A percentile compares a stretch with the other conserved stretches of the same genome.
Evolutionary conservation across 345 rosid genomes (phyloP).

Genomic region (Alliaria petiolata): DNA sequence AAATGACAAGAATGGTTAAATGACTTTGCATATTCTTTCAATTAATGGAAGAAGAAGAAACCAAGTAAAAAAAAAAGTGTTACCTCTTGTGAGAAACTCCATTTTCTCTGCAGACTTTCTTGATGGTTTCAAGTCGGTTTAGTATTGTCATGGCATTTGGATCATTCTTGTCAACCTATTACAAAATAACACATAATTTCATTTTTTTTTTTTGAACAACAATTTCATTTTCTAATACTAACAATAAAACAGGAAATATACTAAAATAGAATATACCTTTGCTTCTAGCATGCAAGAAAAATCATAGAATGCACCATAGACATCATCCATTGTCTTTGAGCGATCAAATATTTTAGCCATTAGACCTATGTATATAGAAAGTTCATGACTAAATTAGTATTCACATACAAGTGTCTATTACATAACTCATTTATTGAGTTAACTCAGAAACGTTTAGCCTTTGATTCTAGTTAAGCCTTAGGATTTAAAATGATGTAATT

Average conservation of each 20-base stretch:
- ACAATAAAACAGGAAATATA: neutral
- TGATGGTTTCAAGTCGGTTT: conserved; percentile 52
- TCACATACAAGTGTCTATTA: neutral
- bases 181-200: neutral
- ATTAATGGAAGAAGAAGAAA: neutral
- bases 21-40: too few species aligned
- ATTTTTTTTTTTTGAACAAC: too few species aligned
- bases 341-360: conserved; percentile 72
- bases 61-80: neutral
- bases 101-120: conserved; percentile 57
- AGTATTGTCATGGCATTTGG: conserved; percentile 60
- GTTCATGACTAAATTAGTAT: neutral
- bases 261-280: conserved; percentile 44
- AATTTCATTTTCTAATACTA: neutral
- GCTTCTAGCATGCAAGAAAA: conserved; percentile 58
- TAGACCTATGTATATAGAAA: conserved; percentile 50
- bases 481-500: neutral
- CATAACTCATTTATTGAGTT: neutral
- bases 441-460: neutral
- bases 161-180: conserved; percentile 62
- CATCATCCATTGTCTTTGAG: conserved; percentile 74
- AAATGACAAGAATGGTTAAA: too few species aligned
- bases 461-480: neutral
- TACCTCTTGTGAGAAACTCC: conserved; percentile 59
- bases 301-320: conserved; percentile 71